These are phyloP conservation scores for Chenopodium suecicum DNA, from an alignment of 148 eudicot genomes.

Conservation along the genomic window DNA sequence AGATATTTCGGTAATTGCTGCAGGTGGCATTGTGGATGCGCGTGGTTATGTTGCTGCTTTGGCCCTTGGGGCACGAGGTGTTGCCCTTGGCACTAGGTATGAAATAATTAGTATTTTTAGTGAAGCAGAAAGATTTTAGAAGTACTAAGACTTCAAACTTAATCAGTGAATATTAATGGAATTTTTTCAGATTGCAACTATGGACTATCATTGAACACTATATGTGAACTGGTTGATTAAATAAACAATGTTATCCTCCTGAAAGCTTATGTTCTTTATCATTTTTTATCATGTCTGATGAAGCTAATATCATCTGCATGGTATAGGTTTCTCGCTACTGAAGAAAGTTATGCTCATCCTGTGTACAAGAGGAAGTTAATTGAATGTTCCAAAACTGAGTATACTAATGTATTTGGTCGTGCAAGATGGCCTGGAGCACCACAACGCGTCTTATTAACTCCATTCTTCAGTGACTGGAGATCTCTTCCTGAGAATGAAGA, in stretches of 20 bases:
- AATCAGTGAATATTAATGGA: neutral
- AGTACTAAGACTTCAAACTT: neutral
- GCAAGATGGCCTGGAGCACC: constrained; percentile 98
- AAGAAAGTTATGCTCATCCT: constrained; percentile 90
- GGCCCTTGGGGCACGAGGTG: constrained; percentile 92
- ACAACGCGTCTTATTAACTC: constrained; percentile 71
- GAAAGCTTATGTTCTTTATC: neutral
- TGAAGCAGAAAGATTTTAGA: neutral
- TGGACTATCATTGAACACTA: neutral
- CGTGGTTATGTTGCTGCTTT: constrained; percentile 92
- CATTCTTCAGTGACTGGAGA: constrained; percentile 65
- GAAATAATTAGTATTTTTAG: neutral
- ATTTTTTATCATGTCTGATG: neutral
- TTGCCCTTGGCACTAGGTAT: constrained; percentile 86
- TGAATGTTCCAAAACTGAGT: constrained; percentile 65
- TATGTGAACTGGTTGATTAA: neutral
- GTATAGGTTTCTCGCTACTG: constrained; percentile 73
- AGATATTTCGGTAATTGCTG: constrained; percentile 84
- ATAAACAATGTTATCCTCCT: neutral
- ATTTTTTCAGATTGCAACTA: neutral
- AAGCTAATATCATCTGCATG: neutral
- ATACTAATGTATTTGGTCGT: constrained; percentile 80
- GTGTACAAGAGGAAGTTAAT: constrained; percentile 73
- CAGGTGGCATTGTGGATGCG: constrained; percentile 90
- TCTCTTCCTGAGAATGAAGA: constrained; percentile 60